Base-by-base conservation (phyloP, 495 filamentous ascomycete genomes). In the Penicillium arizonense region DNA sequence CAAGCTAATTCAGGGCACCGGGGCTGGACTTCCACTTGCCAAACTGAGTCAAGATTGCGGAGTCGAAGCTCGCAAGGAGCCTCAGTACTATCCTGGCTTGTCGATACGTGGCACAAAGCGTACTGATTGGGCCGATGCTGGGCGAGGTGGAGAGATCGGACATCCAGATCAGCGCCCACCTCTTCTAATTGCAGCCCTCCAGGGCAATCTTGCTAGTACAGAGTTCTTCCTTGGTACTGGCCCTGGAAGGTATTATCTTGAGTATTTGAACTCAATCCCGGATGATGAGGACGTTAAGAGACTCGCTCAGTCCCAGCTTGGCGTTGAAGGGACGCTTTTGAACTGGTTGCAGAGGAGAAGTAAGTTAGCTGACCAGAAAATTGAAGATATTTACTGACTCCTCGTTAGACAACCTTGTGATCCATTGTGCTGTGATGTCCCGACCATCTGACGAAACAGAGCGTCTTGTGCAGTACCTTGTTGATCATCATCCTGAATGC, bases 51-150 rank as follows among this genome's bases (percentile, higher is more conserved):
- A 82, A 48, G 72, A 78, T 8, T 82, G 73, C 24, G 86, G 86
- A 1, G 62, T 83, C 3, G 75, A 82, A 57, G 55, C 53, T 0
- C 66, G 76, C 43, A 76, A 82, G 49, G 85, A 86, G 61, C 81
- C 85, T 3, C 74, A 72, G 12, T 88, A 82, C 61, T 90, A 91
- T 56, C 86, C 85, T 56, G 87, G 88, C 0, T 63, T 90, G 41
- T 86, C 77, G 8, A 82, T 91, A 9, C 82, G 85, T 56, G 87
- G 88, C 2, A 82, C 82, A 64, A 90, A 90, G 76, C 79, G 84
- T 44, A 71, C 75, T 14, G 81, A 78, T 47, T 80, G 86, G 86
- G 85, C 85, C 0, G 68, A 66, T 14, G 77, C 77, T n/a, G 79
- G 78, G 13, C 71, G 80, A 5, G 32, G 20, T 41, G 73, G 72